phyloP scores from a whole-genome alignment of 2,329 filamentous ascomycete genomes.

The Amesomyces nigricolor region DNA sequence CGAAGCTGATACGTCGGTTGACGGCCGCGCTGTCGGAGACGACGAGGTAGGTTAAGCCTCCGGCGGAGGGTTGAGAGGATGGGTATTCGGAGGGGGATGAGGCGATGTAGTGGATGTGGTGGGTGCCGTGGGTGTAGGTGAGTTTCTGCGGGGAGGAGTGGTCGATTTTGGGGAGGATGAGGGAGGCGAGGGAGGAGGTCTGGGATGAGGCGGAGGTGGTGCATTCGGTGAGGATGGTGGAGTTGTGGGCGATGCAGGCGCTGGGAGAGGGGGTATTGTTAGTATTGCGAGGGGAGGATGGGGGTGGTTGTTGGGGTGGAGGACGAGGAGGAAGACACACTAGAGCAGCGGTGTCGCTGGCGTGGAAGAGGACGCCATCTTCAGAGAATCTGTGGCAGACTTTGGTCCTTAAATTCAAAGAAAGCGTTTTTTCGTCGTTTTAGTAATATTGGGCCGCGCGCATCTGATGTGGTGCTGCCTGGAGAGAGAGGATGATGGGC shows the following conservation, averaged over 20 bases:
- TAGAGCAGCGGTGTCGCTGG: slow-evolving; percentile 65
- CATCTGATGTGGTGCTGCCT: not conserved
- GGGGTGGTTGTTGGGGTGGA: not conserved
- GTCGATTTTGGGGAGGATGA: slow-evolving; percentile 91
- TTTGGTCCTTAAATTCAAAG: too few species aligned
- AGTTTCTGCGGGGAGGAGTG: slow-evolving; percentile 78
- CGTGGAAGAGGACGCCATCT: slow-evolving; percentile 67
- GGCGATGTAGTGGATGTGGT: slow-evolving; percentile 94
- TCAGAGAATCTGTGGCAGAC: slow-evolving; percentile 9
- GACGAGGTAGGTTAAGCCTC: slow-evolving; percentile 86
- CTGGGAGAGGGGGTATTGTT: slow-evolving; percentile 40
- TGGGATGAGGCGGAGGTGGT: slow-evolving; percentile 78
- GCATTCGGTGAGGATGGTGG: slow-evolving; percentile 89
- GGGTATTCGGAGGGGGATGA: slow-evolving; percentile 67
- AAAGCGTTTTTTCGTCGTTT: too few species aligned
- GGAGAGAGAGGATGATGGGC: not conserved
- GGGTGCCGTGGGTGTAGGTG: slow-evolving; percentile 85
- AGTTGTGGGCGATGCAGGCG: slow-evolving; percentile 89
- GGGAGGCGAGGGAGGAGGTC: slow-evolving; percentile 79
- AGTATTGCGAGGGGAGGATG: not conserved
- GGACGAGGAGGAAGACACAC: slow-evolving; percentile 36
- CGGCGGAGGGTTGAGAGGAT: slow-evolving; percentile 51
- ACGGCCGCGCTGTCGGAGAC: slow-evolving; percentile 71
- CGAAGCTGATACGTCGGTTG: slow-evolving; percentile 81
- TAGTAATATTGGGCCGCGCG: too few species aligned